These are phyloP conservation scores for Pythium brachiatum DNA, from an alignment of 352 stramenopile genomes.

Conservation along the genomic window DNA sequence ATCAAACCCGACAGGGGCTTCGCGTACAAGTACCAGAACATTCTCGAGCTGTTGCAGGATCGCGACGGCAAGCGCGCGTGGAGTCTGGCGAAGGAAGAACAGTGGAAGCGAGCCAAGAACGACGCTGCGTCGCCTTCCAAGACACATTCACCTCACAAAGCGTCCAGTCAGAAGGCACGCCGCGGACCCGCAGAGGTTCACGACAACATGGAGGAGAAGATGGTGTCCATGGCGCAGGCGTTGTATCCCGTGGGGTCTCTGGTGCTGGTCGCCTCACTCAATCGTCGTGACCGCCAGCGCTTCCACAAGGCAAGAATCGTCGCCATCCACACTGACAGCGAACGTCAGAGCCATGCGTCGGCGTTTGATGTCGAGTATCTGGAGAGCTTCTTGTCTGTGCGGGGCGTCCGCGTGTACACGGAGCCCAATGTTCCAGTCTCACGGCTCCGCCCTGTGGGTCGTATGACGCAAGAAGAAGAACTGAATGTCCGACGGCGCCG, in stretches of 20 bases:
- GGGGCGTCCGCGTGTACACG: constrained; percentile 31
- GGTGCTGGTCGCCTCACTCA: constrained; percentile 30
- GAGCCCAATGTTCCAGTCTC: constrained; percentile 24
- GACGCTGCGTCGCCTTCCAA: background rate
- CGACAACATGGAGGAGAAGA: constrained; percentile 20
- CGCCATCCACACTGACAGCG: constrained; percentile 27
- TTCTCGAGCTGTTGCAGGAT: constrained; percentile 68
- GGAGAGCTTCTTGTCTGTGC: constrained; percentile 20
- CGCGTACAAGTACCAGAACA: constrained; percentile 69
- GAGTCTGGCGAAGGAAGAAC: constrained; percentile 46
- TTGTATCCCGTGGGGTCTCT: constrained; percentile 42
- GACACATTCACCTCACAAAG: background rate
- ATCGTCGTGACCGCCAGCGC: constrained; percentile 12
- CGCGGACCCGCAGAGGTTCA: background rate
- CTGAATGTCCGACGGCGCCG: background rate
- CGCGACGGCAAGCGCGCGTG: constrained; percentile 56
- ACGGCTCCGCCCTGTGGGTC: constrained; percentile 17
- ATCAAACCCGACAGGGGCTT: constrained; percentile 45
- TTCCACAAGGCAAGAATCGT: constrained; percentile 33
- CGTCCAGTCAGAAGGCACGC: constrained; percentile 11
- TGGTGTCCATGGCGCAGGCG: constrained; percentile 32
- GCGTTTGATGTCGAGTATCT: constrained; percentile 53
- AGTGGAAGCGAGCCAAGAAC: constrained; percentile 19
- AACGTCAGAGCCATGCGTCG: constrained; percentile 13
- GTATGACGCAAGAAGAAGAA: background rate